A percentile compares a stretch with the other conserved stretches of the same genome.
These are phyloP conservation scores for Yarrowia hollandica DNA, from an alignment of 805 yeast species.

Conservation along the genomic window DNA sequence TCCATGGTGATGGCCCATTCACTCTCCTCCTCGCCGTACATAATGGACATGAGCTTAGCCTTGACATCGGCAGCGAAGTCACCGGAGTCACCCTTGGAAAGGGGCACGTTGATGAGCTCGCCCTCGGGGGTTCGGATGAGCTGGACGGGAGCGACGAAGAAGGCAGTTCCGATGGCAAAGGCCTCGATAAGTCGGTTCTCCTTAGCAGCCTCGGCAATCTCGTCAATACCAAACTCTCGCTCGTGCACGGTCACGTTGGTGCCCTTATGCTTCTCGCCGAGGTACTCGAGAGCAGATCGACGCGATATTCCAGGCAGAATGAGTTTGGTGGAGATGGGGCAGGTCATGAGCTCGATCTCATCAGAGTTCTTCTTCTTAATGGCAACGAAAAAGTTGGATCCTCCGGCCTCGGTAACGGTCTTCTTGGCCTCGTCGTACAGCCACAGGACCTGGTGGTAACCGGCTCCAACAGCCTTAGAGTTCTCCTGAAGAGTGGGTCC, in stretches of 20 bases:
- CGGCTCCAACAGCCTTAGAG: constrained; percentile 82
- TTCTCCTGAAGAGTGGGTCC: constrained; percentile 95
- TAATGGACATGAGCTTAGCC: constrained; percentile 14
- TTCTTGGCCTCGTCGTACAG: constrained; percentile 83
- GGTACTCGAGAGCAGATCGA: constrained; percentile 76
- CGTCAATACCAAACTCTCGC: constrained; percentile 78
- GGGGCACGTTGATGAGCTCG: constrained; percentile 24
- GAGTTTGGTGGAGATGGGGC: constrained; percentile 89
- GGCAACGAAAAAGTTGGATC: constrained; percentile 92
- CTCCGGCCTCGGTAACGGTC: constrained; percentile 89
- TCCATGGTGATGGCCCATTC: constrained; percentile 24
- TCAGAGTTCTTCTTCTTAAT: constrained; percentile 66
- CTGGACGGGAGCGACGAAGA: constrained; percentile 90
- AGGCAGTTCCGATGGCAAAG: constrained; percentile 97
- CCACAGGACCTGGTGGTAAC: constrained; percentile 96
- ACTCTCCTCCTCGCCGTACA: constrained; percentile 29
- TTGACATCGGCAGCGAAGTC: constrained; percentile 27
- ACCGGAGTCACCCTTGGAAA: constrained; percentile 16
- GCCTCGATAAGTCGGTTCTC: constrained; percentile 89
- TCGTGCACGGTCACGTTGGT: constrained; percentile 81
- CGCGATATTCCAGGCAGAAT: constrained; percentile 96
- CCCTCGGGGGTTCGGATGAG: constrained; percentile 48
- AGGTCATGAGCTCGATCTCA: constrained; percentile 87
- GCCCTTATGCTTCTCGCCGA: constrained; percentile 71
- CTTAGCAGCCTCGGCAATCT: constrained; percentile 72